These are phyloP conservation scores for Solanum sejunctum DNA, from an alignment of 257 asterid genomes.

Conservation along the genomic window DNA sequence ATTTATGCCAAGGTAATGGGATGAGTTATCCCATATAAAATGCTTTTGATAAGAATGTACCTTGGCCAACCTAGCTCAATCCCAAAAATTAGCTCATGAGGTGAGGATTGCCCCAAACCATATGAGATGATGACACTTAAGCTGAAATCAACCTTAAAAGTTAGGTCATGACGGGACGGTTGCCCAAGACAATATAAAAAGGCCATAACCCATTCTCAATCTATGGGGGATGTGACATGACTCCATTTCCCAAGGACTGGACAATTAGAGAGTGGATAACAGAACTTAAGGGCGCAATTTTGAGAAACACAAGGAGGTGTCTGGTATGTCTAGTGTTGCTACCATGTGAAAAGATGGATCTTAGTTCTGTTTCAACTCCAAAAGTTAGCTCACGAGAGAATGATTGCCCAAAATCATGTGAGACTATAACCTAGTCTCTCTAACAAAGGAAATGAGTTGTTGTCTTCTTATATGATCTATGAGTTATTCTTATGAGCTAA, in stretches of 20 bases:
- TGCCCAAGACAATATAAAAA: not conserved
- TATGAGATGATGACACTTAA: not conserved
- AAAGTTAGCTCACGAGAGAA: not conserved
- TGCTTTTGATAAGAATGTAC: not conserved
- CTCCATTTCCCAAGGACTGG: not conserved
- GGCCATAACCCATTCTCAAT: not conserved
- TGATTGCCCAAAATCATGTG: not conserved
- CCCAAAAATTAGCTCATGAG: not conserved
- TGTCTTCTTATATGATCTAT: not conserved
- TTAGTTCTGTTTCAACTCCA: not conserved
- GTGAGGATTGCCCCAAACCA: not conserved
- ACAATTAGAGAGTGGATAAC: not conserved
- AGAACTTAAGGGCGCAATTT: too few species aligned
- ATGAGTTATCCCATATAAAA: too few species aligned
- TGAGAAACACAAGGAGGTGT: not conserved
- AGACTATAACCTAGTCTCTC: not conserved
- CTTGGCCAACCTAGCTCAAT: not conserved
- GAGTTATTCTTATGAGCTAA: not conserved
- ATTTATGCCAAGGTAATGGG: too few species aligned
- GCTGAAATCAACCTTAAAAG: not conserved
- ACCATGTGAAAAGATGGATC: not conserved
- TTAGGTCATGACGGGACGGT: not conserved
- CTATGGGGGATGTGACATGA: not conserved
- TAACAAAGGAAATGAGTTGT: not conserved
- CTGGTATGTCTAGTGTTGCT: not conserved